Conservation (phyloP, 2,329 filamentous ascomycete genomes). For the Calonectria pseudoreteaudii region DNA sequence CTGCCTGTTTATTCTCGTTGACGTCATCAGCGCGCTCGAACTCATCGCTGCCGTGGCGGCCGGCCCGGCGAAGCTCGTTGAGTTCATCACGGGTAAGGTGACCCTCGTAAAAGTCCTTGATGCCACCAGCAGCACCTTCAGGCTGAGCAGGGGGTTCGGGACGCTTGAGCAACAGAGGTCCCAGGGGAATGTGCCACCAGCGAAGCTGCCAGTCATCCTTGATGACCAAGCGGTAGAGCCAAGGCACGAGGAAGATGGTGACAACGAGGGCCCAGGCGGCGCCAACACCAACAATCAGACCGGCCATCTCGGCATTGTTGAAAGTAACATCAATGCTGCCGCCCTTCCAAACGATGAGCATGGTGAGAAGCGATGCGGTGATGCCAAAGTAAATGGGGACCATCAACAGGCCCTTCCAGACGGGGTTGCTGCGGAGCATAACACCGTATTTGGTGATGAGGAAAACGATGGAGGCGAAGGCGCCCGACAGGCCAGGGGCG, state of each 20-base stretch:
- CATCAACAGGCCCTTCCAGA: conserved; percentile 62
- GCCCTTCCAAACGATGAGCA: conserved; percentile 72
- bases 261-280: conserved; percentile 62
- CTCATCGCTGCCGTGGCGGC: conserved; percentile 34
- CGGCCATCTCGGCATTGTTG: conserved; percentile 57
- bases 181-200: conserved; percentile 64
- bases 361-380: conserved; percentile 65
- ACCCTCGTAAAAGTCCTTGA: conserved; percentile 68
- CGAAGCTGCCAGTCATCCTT: conserved; percentile 71
- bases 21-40: conserved; percentile 38
- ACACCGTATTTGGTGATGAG: conserved; percentile 68
- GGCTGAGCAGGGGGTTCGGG: conserved; percentile 66
- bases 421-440: conserved; percentile 66
- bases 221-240: conserved; percentile 68
- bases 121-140: conserved; percentile 69
- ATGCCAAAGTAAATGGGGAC: conserved; percentile 69
- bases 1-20: conserved; percentile 34
- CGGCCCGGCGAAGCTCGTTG: conserved; percentile 51
- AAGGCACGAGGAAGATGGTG: conserved; percentile 67
- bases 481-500: conserved; percentile 67
- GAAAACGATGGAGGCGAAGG: conserved; percentile 68
- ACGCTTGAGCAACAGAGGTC: conserved; percentile 64
- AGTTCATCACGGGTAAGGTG: conserved; percentile 66
- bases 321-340: conserved; percentile 55
- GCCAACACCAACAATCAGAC: conserved; percentile 66